Percentiles rank a stretch among this genome's conserved stretches.
These are phyloP conservation scores for Orbilia brochopaga DNA, from an alignment of 2,329 filamentous ascomycete genomes.

Conservation along the genomic window DNA sequence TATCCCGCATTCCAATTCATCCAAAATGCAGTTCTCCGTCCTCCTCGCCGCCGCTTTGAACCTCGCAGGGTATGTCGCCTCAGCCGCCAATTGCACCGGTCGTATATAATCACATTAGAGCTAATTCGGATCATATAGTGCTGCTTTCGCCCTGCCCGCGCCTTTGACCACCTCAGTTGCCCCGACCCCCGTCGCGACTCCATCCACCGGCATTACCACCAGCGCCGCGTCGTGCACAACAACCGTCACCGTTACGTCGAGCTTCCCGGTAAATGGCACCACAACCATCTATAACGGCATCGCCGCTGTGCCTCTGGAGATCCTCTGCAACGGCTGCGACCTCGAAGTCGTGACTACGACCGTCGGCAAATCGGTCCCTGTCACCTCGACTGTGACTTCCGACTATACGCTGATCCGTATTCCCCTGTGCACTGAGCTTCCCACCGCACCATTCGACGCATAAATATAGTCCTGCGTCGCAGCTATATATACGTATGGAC, in stretches of 20 bases:
- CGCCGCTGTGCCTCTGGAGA: constrained; percentile 17
- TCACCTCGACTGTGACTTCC: constrained; percentile 10
- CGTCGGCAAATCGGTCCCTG: constrained; percentile 10
- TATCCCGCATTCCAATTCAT: background rate
- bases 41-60: constrained; percentile 26
- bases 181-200: constrained; percentile 10
- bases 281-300: constrained; percentile 14
- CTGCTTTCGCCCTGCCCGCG: constrained; percentile 10
- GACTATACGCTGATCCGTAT: background rate
- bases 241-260: constrained; percentile 22
- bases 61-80: constrained; percentile 14
- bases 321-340: constrained; percentile 24
- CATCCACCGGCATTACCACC: no score
- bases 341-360: constrained; percentile 14
- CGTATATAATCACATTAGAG: background rate
- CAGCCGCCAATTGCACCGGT: background rate
- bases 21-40: constrained; percentile 29
- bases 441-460: background rate
- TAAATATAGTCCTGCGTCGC: no score
- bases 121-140: constrained; percentile 7
- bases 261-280: constrained; percentile 18
- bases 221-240: constrained; percentile 16
- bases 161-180: background rate
- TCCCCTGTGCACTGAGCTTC: constrained; percentile 18
- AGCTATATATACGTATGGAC: background rate